These are phyloP conservation scores for Debaryomyces sp. DNA, from an alignment of 1,139 yeast species.

Conservation along the genomic window DNA sequence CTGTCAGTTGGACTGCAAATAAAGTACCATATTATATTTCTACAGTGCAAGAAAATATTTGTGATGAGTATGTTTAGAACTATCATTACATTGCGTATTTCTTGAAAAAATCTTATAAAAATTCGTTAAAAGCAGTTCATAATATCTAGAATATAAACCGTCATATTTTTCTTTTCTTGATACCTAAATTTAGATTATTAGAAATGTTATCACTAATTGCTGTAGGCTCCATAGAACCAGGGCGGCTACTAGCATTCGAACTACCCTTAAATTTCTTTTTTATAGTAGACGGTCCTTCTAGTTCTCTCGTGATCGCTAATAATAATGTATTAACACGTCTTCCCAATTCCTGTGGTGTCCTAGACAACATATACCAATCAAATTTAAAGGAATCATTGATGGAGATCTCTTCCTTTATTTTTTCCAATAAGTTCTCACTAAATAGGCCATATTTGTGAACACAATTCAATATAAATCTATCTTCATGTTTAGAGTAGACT, in stretches of 20 bases:
- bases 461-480: constrained; percentile 73
- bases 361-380: constrained; percentile 86
- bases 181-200: background rate
- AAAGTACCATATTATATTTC: constrained; percentile 82
- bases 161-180: constrained; percentile 3
- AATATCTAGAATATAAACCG: background rate
- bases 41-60: constrained; percentile 55
- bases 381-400: constrained; percentile 76
- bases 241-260: constrained; percentile 34
- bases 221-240: constrained; percentile 38
- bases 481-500: constrained; percentile 83
- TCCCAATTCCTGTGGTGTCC: constrained; percentile 83
- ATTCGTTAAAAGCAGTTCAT: background rate
- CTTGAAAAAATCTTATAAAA: background rate
- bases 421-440: constrained; percentile 70
- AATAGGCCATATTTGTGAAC: constrained; percentile 79
- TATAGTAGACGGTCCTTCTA: constrained; percentile 59
- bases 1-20: constrained; percentile 90
- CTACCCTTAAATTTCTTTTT: constrained; percentile 17
- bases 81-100: background rate
- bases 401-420: constrained; percentile 73
- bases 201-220: constrained; percentile 11
- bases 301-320: constrained; percentile 77
- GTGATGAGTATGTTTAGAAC: constrained; percentile 28
- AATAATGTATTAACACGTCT: constrained; percentile 81